Conservation (phyloP, 257 asterid genomes). For the Thymus quinquecostatus region DNA sequence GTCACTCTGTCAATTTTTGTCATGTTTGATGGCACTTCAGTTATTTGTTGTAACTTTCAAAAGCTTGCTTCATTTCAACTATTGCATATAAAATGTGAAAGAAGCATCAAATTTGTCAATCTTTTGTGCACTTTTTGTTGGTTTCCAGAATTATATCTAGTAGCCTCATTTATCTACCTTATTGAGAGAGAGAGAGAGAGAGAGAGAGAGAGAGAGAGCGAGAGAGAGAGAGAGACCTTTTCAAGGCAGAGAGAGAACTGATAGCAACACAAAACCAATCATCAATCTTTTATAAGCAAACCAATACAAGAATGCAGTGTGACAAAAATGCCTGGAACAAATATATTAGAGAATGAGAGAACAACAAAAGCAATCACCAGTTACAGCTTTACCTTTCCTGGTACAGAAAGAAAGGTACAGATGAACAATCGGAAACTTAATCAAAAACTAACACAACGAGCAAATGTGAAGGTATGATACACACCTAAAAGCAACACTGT, state of each 20-base stretch:
- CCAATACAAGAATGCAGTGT: conserved; percentile 37
- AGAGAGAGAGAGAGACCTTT: conserved; percentile 12
- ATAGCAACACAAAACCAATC: conserved; percentile 23
- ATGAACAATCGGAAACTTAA: conserved; percentile 25
- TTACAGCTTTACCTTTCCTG: conserved; percentile 37
- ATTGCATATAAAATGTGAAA: conserved; percentile 10
- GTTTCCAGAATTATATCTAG: not conserved
- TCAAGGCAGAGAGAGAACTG: conserved; percentile 2
- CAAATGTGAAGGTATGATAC: conserved; percentile 23
- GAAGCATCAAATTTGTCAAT: not conserved
- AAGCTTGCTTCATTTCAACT: not conserved
- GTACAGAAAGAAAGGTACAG: conserved; percentile 30
- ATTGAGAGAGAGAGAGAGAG: conserved; percentile 10
- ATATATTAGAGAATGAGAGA: conserved; percentile 27
- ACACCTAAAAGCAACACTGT: conserved; percentile 39
- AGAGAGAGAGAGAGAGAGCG: not conserved
- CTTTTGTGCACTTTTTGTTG: not conserved
- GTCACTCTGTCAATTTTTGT: not conserved
- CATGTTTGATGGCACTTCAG: not conserved
- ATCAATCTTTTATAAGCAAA: conserved; percentile 29
- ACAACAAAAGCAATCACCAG: conserved; percentile 31
- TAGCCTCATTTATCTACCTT: not conserved
- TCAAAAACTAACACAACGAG: not conserved
- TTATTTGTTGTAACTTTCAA: not conserved
- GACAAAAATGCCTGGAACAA: conserved; percentile 23